A percentile compares a stretch with the other conserved stretches of the same genome.
These are phyloP conservation scores for Fragosphaeria purpurea DNA, from an alignment of 2,329 filamentous ascomycete genomes.

Conservation along the genomic window DNA sequence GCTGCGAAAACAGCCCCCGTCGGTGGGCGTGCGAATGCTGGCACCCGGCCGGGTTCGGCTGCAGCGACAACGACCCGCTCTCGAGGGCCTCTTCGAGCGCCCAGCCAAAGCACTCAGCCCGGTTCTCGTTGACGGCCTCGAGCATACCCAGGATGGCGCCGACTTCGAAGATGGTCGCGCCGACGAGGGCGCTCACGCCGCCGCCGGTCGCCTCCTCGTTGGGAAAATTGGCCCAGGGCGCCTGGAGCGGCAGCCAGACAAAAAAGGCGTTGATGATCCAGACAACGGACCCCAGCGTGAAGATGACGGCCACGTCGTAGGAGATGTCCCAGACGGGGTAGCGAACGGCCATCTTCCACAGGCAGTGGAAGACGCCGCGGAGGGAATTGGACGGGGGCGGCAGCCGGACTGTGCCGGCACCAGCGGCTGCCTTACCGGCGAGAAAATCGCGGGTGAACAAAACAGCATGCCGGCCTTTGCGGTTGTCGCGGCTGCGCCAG, in stretches of 20 bases:
- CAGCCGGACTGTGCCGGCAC: neutral
- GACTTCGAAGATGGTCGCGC: constrained; percentile 56
- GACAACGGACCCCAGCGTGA: constrained; percentile 34
- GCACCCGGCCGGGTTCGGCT: constrained; percentile 5
- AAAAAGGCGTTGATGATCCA: constrained; percentile 56
- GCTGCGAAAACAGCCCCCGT: neutral
- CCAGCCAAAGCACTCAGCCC: constrained; percentile 58
- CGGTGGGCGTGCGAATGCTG: constrained; percentile 6
- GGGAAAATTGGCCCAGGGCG: constrained; percentile 42
- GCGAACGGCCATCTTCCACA: constrained; percentile 26
- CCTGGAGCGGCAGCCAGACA: constrained; percentile 47
- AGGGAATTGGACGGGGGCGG: constrained; percentile 16
- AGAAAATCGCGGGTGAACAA: constrained; percentile 16
- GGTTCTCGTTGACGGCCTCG: constrained; percentile 60
- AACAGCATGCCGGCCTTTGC: constrained; percentile 30
- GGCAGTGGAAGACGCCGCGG: constrained; percentile 16
- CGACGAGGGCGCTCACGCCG: constrained; percentile 55
- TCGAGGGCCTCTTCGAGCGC: constrained; percentile 44
- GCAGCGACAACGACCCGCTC: constrained; percentile 13
- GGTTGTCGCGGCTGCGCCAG: constrained; percentile 33
- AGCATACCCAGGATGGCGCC: constrained; percentile 54
- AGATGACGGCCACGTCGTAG: constrained; percentile 30
- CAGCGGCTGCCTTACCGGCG: neutral
- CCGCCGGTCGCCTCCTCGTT: constrained; percentile 44
- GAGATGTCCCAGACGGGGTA: constrained; percentile 33